A percentile compares a stretch with the other conserved stretches of the same genome.
phyloP scores from a whole-genome alignment of 2,329 filamentous ascomycete species.

The Xylaria hypoxylon region DNA sequence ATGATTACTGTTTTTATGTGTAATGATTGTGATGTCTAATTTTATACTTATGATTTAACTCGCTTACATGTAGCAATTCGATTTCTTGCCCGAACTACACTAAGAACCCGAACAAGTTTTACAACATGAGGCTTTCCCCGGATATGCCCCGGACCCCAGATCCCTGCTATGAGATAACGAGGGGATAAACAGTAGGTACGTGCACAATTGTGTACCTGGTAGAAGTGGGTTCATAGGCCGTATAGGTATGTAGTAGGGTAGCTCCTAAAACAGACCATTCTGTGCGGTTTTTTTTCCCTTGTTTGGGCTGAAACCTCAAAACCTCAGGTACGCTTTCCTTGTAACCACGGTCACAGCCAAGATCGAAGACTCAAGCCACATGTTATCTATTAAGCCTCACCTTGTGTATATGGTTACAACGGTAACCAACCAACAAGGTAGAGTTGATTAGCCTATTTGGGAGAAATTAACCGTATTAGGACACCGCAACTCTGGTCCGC shows the following conservation, averaged over 20 bases:
- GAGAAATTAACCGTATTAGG: slow-evolving; percentile 8
- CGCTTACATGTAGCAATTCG: neutral
- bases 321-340: neutral
- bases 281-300: no score
- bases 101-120: neutral
- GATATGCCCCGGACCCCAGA: slow-evolving; percentile 7
- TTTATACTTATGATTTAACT: no score
- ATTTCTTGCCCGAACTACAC: neutral
- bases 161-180: neutral
- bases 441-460: slow-evolving; percentile 11
- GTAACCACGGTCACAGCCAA: neutral
- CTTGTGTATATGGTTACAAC: no score
- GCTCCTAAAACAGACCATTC: no score
- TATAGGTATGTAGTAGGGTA: no score
- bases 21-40: no score
- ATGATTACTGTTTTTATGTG: no score
- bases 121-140: neutral
- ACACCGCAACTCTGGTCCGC: neutral
- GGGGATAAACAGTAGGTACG: neutral
- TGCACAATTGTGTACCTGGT: neutral
- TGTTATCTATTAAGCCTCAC: no score
- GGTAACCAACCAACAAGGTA: slow-evolving; percentile 1
- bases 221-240: neutral
- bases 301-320: neutral
- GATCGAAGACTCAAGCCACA: neutral